Evolutionary conservation across 2,329 filamentous ascomycete species (phyloP).

Genomic region (Penicillium sp.): DNA sequence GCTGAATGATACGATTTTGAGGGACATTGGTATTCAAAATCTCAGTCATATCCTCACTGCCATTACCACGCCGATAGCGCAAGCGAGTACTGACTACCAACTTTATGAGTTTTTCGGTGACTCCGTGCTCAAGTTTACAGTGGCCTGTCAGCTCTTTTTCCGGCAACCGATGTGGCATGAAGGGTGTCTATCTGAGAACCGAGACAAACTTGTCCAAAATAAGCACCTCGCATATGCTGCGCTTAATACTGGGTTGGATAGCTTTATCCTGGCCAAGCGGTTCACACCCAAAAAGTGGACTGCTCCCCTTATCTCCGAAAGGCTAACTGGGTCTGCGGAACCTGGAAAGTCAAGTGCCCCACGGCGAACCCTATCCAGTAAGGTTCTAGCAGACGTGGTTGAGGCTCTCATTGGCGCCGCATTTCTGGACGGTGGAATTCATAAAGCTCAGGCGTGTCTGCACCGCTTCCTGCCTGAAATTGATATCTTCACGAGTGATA

Average conservation of each 20-base stretch:
- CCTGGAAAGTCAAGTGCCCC: too few relatives aligned
- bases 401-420: constrained; percentile 81
- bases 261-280: constrained; percentile 66
- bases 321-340: constrained; percentile 10
- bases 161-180: constrained; percentile 70
- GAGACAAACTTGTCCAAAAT: constrained; percentile 73
- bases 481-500: constrained; percentile 21
- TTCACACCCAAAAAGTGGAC: constrained; percentile 75
- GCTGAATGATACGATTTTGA: constrained; percentile 58
- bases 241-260: constrained; percentile 63
- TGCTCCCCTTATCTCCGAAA: constrained; percentile 58
- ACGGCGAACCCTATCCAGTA: constrained; percentile 62
- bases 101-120: constrained; percentile 86
- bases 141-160: constrained; percentile 65
- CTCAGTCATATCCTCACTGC: constrained; percentile 64
- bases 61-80: constrained; percentile 65
- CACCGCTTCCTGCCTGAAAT: constrained; percentile 64
- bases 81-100: constrained; percentile 70
- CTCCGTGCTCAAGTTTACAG: constrained; percentile 72
- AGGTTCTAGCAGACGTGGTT: constrained; percentile 82
- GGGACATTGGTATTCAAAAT: constrained; percentile 54
- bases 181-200: constrained; percentile 68
- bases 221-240: constrained; percentile 67
- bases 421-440: constrained; percentile 66
- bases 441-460: constrained; percentile 64